phyloP scores from a whole-genome alignment of 177 flowering plant species.

The Vitis hybrid region DNA sequence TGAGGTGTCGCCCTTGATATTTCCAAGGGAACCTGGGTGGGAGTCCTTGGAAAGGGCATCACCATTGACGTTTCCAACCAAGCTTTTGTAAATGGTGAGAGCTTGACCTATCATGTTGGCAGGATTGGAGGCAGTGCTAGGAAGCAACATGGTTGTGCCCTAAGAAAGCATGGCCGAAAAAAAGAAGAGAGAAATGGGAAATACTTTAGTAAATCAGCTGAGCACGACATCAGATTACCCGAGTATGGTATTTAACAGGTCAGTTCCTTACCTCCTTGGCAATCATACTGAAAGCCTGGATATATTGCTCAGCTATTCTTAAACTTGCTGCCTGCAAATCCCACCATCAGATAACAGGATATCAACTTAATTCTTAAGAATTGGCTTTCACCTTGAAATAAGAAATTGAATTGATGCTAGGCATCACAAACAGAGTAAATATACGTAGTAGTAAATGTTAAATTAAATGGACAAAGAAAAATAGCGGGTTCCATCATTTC shows the following conservation, averaged over 20 bases:
- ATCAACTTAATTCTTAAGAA: not conserved
- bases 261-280: slow-evolving; percentile 71
- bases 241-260: not conserved
- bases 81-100: slow-evolving; percentile 62
- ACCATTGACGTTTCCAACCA: slow-evolving; percentile 35
- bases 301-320: slow-evolving; percentile 80
- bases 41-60: slow-evolving; percentile 14
- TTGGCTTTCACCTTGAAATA: too few species aligned
- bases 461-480: too few species aligned
- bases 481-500: too few species aligned
- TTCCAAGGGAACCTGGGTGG: slow-evolving; percentile 12
- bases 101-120: slow-evolving; percentile 75
- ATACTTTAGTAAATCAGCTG: not conserved
- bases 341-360: not conserved
- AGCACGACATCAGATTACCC: not conserved
- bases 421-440: too few species aligned
- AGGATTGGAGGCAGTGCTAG: slow-evolving; percentile 55
- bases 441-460: too few species aligned
- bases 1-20: slow-evolving; percentile 7
- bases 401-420: too few species aligned
- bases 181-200: not conserved
- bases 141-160: slow-evolving; percentile 90
- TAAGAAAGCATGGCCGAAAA: slow-evolving; percentile 14
- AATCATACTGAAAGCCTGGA: slow-evolving; percentile 73
- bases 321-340: slow-evolving; percentile 84